phyloP scores from a whole-genome alignment of 306 rosid species.

The Delonix regia region DNA sequence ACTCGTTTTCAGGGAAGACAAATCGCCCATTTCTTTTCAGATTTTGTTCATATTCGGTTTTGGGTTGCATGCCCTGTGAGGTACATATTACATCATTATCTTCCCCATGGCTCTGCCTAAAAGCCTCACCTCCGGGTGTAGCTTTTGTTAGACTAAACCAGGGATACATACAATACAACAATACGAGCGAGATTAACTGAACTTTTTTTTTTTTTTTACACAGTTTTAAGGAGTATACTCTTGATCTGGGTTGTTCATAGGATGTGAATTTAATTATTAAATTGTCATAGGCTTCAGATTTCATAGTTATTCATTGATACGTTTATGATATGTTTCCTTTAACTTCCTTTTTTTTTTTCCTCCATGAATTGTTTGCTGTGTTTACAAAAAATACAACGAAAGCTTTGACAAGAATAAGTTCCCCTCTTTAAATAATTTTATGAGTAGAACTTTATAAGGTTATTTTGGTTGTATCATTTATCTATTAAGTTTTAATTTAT shows the following conservation, averaged over 20 bases:
- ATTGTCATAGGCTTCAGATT: background rate
- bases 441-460: too few relatives aligned
- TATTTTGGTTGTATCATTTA: too few relatives aligned
- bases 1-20: background rate
- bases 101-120: conserved; percentile 13
- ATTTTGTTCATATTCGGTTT: conserved; percentile 13
- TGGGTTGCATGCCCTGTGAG: conserved; percentile 26
- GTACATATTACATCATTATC: background rate
- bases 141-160: conserved; percentile 13
- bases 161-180: background rate
- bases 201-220: background rate
- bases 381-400: too few relatives aligned
- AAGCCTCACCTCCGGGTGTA: conserved; percentile 25
- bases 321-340: background rate
- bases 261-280: conserved; percentile 13
- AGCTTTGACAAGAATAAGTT: too few relatives aligned
- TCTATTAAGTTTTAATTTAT: too few relatives aligned
- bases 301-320: background rate
- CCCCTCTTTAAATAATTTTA: too few relatives aligned
- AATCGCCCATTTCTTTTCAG: background rate
- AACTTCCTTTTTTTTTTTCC: background rate
- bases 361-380: background rate
- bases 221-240: conserved; percentile 5
- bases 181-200: background rate
- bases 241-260: conserved; percentile 8